Conservation (phyloP, 257 asterid species). For the Solanum medicagineum region DNA sequence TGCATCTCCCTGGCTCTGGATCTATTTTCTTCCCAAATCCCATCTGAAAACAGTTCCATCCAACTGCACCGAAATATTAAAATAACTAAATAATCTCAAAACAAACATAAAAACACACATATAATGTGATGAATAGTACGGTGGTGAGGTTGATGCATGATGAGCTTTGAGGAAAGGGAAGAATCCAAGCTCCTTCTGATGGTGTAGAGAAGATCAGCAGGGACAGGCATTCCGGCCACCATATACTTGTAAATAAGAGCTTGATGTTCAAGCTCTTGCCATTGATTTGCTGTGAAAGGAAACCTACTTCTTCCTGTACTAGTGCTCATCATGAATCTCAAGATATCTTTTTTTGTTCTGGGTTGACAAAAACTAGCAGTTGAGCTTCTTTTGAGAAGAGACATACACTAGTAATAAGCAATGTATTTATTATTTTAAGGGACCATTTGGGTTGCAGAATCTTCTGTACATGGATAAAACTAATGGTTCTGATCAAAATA, state of each 20-base stretch:
- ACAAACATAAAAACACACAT: neutral
- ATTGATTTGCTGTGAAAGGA: constrained; percentile 78
- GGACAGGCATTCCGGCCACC: constrained; percentile 75
- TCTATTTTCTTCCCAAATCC: constrained; percentile 82
- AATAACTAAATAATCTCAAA: neutral
- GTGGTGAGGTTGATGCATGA: constrained; percentile 48
- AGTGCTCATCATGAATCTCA: constrained; percentile 25
- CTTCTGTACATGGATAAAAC: constrained; percentile 66
- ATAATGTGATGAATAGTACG: constrained; percentile 8
- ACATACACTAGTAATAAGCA: constrained; percentile 9
- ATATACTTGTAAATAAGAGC: constrained; percentile 85
- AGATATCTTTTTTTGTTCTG: neutral
- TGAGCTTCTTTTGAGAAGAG: neutral
- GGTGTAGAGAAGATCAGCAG: constrained; percentile 82
- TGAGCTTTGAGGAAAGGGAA: constrained; percentile 45
- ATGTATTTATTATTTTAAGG: constrained; percentile 40
- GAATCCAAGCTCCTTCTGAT: constrained; percentile 58
- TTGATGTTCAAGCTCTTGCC: constrained; percentile 96
- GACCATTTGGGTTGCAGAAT: constrained; percentile 80
- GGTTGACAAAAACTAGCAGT: neutral
- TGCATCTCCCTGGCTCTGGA: constrained; percentile 95
- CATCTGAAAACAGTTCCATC: constrained; percentile 74
- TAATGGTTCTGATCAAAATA: neutral
- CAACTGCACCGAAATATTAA: constrained; percentile 26
- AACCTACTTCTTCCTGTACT: constrained; percentile 23